Base-by-base conservation (phyloP, 129 eudicot species). In the Lactuca sativa region DNA sequence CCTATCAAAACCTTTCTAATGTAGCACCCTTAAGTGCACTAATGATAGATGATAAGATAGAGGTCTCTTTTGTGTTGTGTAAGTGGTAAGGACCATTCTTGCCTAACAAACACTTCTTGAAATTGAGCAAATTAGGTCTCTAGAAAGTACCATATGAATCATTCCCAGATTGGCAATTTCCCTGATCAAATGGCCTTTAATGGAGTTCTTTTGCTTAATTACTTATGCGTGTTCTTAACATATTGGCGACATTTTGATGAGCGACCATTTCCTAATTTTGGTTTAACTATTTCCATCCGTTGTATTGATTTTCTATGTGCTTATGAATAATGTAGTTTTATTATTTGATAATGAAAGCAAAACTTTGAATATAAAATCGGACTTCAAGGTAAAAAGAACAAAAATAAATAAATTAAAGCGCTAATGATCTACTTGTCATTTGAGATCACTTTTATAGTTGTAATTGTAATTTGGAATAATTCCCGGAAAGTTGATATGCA, bases 51-150 rank as follows among this genome's bases (percentile, higher is more conserved):
- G 15, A 33, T 59, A 32, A 63, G 17, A 73, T 54, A 64, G 37
- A 53, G n/a, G 75, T 53, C 56, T 36, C 71, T 73, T 73, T 63
- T 63, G 57, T 73, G 71, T 63, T 16, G 43, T 73, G 57, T 73
- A 63, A 55, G 64, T 63, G 54, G 64, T n/a, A 63, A 53, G 78
- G 40, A 72, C 54, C 64, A 54, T 73, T 73, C n/a, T 63, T 40
- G 44, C 56, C 7, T 16, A 54, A 38, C 78, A 73, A 53, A 73
- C 64, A 54, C 70, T 63, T 62, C 38, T 30, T 63, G 37, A 38
- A 54, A 38, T 73, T 63, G 40, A 63, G 64, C 60, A 63, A 5
- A 63, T 73, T 73, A 73, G 78, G 78, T 10, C 64, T 62, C 71
- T 63, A 52, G 47, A 73, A 73, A 63, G 78, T 53, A 32, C 53